A percentile compares a stretch with the other conserved stretches of the same genome.
phyloP scores from a whole-genome alignment of 164 flowering plant species.

The Chimonanthus praecox region DNA sequence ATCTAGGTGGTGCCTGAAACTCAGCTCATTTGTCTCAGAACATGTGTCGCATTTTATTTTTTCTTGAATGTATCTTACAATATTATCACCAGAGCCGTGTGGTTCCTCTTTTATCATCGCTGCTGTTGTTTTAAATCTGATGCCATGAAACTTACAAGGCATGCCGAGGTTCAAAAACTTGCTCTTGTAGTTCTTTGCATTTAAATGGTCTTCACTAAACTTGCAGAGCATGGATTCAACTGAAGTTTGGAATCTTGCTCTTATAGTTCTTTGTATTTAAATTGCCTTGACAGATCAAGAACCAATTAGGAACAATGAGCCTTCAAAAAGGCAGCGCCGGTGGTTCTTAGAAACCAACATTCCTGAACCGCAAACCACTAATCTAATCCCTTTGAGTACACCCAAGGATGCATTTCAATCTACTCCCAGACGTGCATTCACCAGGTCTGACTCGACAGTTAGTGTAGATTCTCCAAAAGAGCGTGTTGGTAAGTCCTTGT shows the following conservation, averaged over 20 bases:
- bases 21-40: too few relatives aligned
- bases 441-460: slow-evolving; percentile 45
- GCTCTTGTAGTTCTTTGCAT: neutral
- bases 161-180: too few relatives aligned
- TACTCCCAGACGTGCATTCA: slow-evolving; percentile 45
- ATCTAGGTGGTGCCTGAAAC: too few relatives aligned
- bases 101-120: too few relatives aligned
- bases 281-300: slow-evolving; percentile 45
- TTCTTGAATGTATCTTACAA: too few relatives aligned
- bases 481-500: slow-evolving; percentile 60
- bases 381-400: slow-evolving; percentile 28
- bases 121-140: too few relatives aligned
- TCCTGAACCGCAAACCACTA: slow-evolving; percentile 26
- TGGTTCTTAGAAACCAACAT: slow-evolving; percentile 60
- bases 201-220: neutral
- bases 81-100: too few relatives aligned
- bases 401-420: slow-evolving; percentile 35
- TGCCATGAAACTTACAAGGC: too few relatives aligned
- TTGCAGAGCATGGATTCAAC: neutral
- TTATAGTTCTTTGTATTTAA: neutral
- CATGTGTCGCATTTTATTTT: too few relatives aligned
- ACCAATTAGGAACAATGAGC: slow-evolving; percentile 42
- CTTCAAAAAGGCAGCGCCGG: slow-evolving; percentile 70
- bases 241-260: neutral
- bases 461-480: slow-evolving; percentile 63